These are phyloP conservation scores for Solanum chmielewskii DNA, from an alignment of 257 asterid species.

Conservation along the genomic window DNA sequence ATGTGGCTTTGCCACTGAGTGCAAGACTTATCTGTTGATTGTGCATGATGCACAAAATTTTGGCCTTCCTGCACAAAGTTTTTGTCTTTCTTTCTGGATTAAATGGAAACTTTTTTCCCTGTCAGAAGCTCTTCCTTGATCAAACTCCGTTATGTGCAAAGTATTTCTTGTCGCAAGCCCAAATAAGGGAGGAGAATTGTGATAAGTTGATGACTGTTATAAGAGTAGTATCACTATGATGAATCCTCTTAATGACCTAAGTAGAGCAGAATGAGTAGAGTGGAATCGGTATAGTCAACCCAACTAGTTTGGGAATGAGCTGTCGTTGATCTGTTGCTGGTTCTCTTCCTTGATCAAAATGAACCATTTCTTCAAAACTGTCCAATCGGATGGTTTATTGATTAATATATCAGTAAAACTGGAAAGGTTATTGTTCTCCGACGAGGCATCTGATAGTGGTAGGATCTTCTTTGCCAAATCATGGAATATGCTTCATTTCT, in stretches of 20 bases:
- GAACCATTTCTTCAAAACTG: neutral
- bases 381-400: neutral
- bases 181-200: neutral
- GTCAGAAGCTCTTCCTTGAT: neutral
- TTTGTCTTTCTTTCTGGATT: neutral
- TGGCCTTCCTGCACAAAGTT: neutral
- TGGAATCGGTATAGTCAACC: neutral
- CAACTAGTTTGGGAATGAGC: neutral
- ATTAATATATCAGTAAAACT: neutral
- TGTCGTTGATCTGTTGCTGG: neutral
- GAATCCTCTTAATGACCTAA: neutral
- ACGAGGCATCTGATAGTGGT: neutral
- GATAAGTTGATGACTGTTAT: neutral
- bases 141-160: neutral
- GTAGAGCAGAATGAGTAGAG: neutral
- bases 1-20: neutral
- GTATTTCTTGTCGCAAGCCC: neutral
- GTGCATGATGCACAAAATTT: neutral
- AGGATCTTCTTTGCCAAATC: neutral
- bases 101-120: neutral
- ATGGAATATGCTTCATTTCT: neutral
- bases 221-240: neutral
- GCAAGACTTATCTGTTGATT: neutral
- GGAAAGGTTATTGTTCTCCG: neutral
- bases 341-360: neutral